These are phyloP conservation scores for Penicillium dipodomyicola DNA, from an alignment of 495 filamentous ascomycete genomes.

Conservation along the genomic window DNA sequence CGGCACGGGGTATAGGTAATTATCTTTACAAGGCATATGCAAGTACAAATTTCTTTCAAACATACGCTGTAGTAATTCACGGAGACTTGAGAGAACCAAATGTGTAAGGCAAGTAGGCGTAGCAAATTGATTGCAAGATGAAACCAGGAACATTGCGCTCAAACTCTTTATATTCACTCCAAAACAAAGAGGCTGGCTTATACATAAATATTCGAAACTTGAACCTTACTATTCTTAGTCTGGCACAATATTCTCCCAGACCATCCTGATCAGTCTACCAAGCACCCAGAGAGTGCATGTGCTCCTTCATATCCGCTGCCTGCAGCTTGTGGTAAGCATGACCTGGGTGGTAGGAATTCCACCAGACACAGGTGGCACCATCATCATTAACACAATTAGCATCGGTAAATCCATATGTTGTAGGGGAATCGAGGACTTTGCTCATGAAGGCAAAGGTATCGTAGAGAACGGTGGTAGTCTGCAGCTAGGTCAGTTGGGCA, in stretches of 20 bases:
- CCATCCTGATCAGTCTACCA: slow-evolving; percentile 22
- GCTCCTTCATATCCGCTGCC: slow-evolving; percentile 40
- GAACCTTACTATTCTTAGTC: background rate
- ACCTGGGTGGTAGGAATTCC: slow-evolving; percentile 42
- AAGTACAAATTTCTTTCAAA: background rate
- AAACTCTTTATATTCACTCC: background rate
- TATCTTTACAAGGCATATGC: background rate
- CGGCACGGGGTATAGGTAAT: background rate
- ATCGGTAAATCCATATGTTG: slow-evolving; percentile 36
- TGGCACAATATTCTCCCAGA: background rate
- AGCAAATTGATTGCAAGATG: slow-evolving; percentile 7
- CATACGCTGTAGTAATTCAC: background rate
- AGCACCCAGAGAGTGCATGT: slow-evolving; percentile 27
- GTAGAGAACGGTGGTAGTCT: slow-evolving; percentile 28
- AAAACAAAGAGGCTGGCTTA: background rate
- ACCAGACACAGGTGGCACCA: slow-evolving; percentile 39
- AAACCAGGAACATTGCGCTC: slow-evolving; percentile 6
- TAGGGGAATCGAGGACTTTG: slow-evolving; percentile 52
- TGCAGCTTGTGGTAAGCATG: slow-evolving; percentile 37
- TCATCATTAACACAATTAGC: slow-evolving; percentile 35
- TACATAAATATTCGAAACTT: background rate
- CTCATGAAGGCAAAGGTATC: slow-evolving; percentile 46
- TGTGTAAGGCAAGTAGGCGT: background rate
- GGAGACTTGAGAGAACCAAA: background rate
- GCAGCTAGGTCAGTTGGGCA: slow-evolving; percentile 16